phyloP scores from a whole-genome alignment of 306 rosid species.

The Medicago ruthenica region DNA sequence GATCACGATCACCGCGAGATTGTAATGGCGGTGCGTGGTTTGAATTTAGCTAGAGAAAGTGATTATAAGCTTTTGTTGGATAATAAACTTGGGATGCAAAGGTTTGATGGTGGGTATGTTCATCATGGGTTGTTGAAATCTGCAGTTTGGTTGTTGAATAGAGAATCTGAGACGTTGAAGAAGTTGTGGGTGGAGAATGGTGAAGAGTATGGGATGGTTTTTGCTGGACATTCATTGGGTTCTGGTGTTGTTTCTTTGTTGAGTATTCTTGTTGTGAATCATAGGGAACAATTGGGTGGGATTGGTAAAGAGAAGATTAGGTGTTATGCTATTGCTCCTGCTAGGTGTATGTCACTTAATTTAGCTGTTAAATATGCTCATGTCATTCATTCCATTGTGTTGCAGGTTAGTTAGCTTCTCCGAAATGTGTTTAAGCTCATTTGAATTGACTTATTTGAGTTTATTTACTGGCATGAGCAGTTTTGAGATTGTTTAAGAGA shows the following conservation, averaged over 20 bases:
- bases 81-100: slow-evolving; percentile 76
- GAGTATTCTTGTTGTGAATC: slow-evolving; percentile 72
- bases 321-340: slow-evolving; percentile 88
- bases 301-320: slow-evolving; percentile 65
- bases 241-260: slow-evolving; percentile 86
- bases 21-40: slow-evolving; percentile 81
- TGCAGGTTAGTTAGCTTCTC: slow-evolving; percentile 62
- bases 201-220: slow-evolving; percentile 63
- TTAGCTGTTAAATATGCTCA: slow-evolving; percentile 97
- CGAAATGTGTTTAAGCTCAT: background rate
- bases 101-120: slow-evolving; percentile 90
- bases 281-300: slow-evolving; percentile 67
- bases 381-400: slow-evolving; percentile 70
- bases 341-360: slow-evolving; percentile 93
- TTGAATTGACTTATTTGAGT: too few species aligned
- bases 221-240: slow-evolving; percentile 88
- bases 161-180: slow-evolving; percentile 76
- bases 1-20: slow-evolving; percentile 78
- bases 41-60: slow-evolving; percentile 71
- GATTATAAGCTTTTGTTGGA: slow-evolving; percentile 73
- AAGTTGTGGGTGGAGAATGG: slow-evolving; percentile 76
- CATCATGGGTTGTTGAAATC: slow-evolving; percentile 84
- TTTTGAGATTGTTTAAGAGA: too few species aligned
- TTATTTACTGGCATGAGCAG: too few species aligned
- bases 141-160: slow-evolving; percentile 77